Conservation (phyloP, 1,284 basidiomycete species). For the Puccinia polysora region DNA sequence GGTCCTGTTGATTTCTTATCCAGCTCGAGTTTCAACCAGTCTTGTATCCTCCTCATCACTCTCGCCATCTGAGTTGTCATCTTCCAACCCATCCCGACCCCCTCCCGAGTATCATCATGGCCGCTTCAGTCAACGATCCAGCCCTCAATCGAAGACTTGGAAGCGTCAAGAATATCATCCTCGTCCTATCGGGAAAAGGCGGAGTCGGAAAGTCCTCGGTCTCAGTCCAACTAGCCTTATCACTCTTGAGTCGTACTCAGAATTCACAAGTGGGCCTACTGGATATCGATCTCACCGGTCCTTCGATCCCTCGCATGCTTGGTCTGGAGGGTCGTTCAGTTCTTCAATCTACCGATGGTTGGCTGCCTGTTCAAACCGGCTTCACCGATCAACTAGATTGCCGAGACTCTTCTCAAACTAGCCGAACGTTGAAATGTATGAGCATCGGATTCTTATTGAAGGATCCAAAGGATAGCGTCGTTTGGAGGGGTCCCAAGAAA, state of each 20-base stretch:
- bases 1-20: too few species aligned
- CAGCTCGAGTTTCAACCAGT: too few species aligned
- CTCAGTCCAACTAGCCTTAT: slow-evolving; percentile 84
- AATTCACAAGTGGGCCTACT: slow-evolving; percentile 75
- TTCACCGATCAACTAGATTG: slow-evolving; percentile 39
- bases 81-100: neutral
- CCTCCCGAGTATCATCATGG: neutral
- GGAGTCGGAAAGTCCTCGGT: slow-evolving; percentile 98
- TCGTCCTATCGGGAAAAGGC: slow-evolving; percentile 93
- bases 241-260: slow-evolving; percentile 63
- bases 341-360: slow-evolving; percentile 88
- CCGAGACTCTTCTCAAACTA: slow-evolving; percentile 16
- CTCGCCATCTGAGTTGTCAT: too few species aligned
- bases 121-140: slow-evolving; percentile 17
- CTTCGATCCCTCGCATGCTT: slow-evolving; percentile 94
- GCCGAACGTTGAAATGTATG: slow-evolving; percentile 78
- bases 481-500: slow-evolving; percentile 99
- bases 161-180: slow-evolving; percentile 76
- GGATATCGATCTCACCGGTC: slow-evolving; percentile 93
- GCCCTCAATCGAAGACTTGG: slow-evolving; percentile 54
- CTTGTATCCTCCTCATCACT: too few species aligned
- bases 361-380: slow-evolving; percentile 83
- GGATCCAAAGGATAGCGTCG: slow-evolving; percentile 82
- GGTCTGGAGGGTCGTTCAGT: slow-evolving; percentile 78
- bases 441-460: slow-evolving; percentile 91